These are phyloP conservation scores for Parietaria judaica DNA, from an alignment of 306 rosid genomes.

Conservation along the genomic window DNA sequence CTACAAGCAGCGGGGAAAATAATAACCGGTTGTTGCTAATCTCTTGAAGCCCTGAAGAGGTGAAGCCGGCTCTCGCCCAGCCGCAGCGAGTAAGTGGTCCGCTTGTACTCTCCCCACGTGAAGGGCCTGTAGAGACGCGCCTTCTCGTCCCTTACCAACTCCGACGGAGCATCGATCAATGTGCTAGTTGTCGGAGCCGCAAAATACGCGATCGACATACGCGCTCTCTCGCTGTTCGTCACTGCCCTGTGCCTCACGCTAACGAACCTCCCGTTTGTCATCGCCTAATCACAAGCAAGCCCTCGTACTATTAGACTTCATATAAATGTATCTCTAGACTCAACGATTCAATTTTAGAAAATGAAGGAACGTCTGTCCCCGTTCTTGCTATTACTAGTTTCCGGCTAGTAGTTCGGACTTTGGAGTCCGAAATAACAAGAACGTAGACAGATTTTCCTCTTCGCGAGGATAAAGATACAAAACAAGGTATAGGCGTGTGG, in stretches of 20 bases:
- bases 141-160: constrained; percentile 38
- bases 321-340: too few relatives aligned
- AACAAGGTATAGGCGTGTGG: too few relatives aligned
- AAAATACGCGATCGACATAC: constrained; percentile 66
- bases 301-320: neutral
- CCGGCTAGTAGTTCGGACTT: too few relatives aligned
- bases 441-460: too few relatives aligned
- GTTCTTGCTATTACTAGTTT: too few relatives aligned
- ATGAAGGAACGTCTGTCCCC: too few relatives aligned
- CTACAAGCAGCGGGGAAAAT: neutral
- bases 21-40: neutral
- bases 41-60: constrained; percentile 30
- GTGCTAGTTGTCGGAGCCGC: constrained; percentile 56
- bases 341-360: too few relatives aligned
- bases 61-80: constrained; percentile 54
- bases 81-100: constrained; percentile 44
- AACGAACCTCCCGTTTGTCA: constrained; percentile 76
- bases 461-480: too few relatives aligned
- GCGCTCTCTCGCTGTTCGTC: constrained; percentile 33
- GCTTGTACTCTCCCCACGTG: constrained; percentile 82
- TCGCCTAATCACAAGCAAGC: constrained; percentile 29
- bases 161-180: constrained; percentile 37
- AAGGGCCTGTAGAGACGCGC: constrained; percentile 52
- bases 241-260: constrained; percentile 69
- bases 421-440: too few relatives aligned